Evolutionary conservation across 1,284 basidiomycete species (phyloP), one percentile per base, ranked within the genome.

Genomic region (Malassezia arunalokei): DNA sequence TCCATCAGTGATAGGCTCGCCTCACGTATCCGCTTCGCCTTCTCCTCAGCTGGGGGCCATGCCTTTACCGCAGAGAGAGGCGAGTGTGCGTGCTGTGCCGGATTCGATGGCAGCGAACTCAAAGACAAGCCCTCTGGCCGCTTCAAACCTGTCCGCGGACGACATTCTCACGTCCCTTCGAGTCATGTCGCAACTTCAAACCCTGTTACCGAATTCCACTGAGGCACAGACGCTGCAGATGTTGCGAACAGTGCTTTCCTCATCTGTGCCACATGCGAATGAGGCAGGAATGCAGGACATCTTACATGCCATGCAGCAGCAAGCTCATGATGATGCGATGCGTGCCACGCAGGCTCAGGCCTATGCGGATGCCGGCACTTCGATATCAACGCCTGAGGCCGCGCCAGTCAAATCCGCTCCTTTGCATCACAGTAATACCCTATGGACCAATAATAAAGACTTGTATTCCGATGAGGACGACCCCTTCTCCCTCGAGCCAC

Each of bases 271-370:
- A 5, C 46, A 61, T 24, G 56, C 52, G 5, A 62, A 49, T 28
- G 56, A 59, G 0, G 47, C 49, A 7, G 49, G 35, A 6, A 30
- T 49, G 8, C 14, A 47, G 12, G 43, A 40, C 28, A 53, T 53
- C 20, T 39, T 49, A 24, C 5, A 15, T 11, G 40, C 42, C 11
- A 54, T 54, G 46, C 43, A 37, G 9, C 40, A 30, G 40, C 47
- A 46, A 24, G 32, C 35, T 17, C 39, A 37, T 5, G 27, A 20
- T 14, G 47, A 41, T 24, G 39, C 47, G n/a, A 24, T 15, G 6
- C 38, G 11, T n/a, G 63, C 66, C 12, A 51, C 58, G 20, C 58
- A 62, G 44, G 65, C 62, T 6, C 63, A 66, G 30, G 65, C 65
- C 45, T 49, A 51, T 29, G 51, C 40, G 37, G 43, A 63, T 5